Base-by-base conservation (phyloP, 2,329 filamentous ascomycete genomes). In the Exophiala phaeomuriformis region DNA sequence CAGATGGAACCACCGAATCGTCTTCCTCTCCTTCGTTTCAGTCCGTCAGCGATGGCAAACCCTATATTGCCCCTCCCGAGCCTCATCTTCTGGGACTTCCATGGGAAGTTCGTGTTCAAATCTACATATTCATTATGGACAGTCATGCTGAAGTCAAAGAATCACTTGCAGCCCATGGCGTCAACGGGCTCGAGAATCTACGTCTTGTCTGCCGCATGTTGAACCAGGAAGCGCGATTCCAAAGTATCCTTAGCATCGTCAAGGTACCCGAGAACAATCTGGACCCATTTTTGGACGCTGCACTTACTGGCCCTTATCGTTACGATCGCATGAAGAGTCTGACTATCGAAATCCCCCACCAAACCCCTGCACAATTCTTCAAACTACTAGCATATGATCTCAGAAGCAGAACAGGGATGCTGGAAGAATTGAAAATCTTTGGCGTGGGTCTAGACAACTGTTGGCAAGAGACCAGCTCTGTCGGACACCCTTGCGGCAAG, bases 401-500 rank as follows among this genome's bases (percentile, higher is more conserved):
- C 12, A 40, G 31, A 30, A 30, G 40, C n/a, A 45, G 48, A 4
- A 35, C 30, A 27, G 9, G 12, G 9, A 43, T 31, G 9, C 52
- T 62, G 12, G 48, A 61, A 53, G 56, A 61, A 28, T 40, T 62
- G 7, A 52, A 55, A 28, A 49, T 62, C 36, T 52, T 56, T 33
- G 57, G 57, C 12, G 45, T 55, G 9, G 60, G 60, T 5, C 8
- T 30, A 27, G 59, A 63, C 35, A 12, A 29, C 5, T 49, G 45
- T 41, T 55, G 57, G 6, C 39, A 19, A 6, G 12, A 35, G n/a
- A 61, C 56, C 4, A 59, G 52, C 35, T 57, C 52, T 8, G 3
- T 43, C 5, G 31, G 30, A 9, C 35, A 53, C 29, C 30, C 32
- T 12, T 58, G 55, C 48, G 55, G 57, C 12, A 55, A 55, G 36